Conservation (phyloP, 768 basidiomycete species). For the Infundibulicybe gibba region DNA sequence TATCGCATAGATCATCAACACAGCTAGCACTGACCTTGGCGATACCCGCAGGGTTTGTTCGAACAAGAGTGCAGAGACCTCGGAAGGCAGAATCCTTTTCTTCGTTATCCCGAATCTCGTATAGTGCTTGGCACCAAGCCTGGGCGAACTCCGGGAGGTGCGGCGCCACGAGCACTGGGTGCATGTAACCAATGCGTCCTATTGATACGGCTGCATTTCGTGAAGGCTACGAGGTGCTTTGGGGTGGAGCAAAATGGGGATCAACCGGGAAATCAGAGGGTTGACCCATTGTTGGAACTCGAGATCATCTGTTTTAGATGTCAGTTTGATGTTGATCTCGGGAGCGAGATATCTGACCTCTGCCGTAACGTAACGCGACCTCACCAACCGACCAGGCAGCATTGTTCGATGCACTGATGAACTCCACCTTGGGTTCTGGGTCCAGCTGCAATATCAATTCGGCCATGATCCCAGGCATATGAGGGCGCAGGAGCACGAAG, state of each 20-base stretch:
- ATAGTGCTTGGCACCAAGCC: conserved; percentile 95
- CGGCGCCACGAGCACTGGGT: conserved; percentile 84
- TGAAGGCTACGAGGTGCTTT: conserved; percentile 92
- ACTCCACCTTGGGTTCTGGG: conserved; percentile 89
- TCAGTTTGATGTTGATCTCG: conserved; percentile 1
- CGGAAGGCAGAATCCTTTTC: conserved; percentile 99
- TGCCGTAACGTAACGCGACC: conserved; percentile 88
- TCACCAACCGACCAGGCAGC: conserved; percentile 99
- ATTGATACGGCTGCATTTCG: conserved; percentile 98
- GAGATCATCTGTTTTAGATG: conserved; percentile 50
- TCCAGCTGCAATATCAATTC: conserved; percentile 89
- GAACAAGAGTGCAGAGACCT: conserved; percentile 93
- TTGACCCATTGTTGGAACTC: conserved; percentile 94
- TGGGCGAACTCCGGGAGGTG: conserved; percentile 88
- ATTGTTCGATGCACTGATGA: conserved; percentile 97
- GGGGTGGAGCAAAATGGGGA: conserved; percentile 89
- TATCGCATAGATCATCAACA: too few species aligned
- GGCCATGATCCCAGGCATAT: conserved; percentile 85
- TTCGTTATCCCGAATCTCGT: conserved; percentile 98
- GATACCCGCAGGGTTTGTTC: conserved; percentile 91
- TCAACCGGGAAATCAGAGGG: conserved; percentile 80
- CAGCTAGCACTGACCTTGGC: conserved; percentile 68
- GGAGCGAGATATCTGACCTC: conserved; percentile 43
- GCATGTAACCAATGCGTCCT: conserved; percentile 92
- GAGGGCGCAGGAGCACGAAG: conserved; percentile 80